These are phyloP conservation scores for Gamarada debralockiae DNA, from an alignment of 495 filamentous ascomycete species.

Conservation along the genomic window DNA sequence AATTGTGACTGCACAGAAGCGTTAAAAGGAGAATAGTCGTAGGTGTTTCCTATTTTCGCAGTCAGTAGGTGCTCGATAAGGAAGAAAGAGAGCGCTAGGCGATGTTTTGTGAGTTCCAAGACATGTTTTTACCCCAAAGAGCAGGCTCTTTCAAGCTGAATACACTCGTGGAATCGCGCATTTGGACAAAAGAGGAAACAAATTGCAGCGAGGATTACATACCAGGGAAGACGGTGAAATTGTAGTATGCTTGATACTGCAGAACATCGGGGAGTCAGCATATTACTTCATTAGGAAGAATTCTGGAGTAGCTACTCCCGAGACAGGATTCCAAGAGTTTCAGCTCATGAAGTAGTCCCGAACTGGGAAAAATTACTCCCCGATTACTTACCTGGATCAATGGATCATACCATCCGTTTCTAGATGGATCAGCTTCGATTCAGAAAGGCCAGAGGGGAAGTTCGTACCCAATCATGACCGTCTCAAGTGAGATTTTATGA, in stretches of 20 bases:
- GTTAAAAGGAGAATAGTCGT: constrained; percentile 52
- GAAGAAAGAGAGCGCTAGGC: too few species aligned
- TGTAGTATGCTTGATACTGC: constrained; percentile 62
- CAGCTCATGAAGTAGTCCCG: not conserved
- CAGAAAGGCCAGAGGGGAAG: constrained; percentile 28
- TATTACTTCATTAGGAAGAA: not conserved
- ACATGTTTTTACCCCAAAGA: too few species aligned
- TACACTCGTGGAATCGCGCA: too few species aligned
- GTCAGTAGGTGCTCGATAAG: constrained; percentile 23
- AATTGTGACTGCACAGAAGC: constrained; percentile 39
- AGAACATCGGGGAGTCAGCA: constrained; percentile 17
- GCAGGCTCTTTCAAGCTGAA: too few species aligned
- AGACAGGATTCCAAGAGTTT: too few species aligned
- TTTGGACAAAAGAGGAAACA: too few species aligned
- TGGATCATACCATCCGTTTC: constrained; percentile 57
- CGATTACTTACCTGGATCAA: constrained; percentile 42
- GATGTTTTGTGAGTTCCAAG: too few species aligned
- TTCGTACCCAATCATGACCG: constrained; percentile 44
- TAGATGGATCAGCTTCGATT: not conserved
- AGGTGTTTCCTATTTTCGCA: constrained; percentile 59
- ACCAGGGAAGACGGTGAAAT: constrained; percentile 48
- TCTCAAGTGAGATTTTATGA: constrained; percentile 48
- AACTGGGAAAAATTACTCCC: not conserved
- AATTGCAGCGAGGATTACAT: too few species aligned
- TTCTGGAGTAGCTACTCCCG: too few species aligned